Base-by-base conservation (phyloP, 2,329 filamentous ascomycete species). In the Paracoccidioides lutzii region DNA sequence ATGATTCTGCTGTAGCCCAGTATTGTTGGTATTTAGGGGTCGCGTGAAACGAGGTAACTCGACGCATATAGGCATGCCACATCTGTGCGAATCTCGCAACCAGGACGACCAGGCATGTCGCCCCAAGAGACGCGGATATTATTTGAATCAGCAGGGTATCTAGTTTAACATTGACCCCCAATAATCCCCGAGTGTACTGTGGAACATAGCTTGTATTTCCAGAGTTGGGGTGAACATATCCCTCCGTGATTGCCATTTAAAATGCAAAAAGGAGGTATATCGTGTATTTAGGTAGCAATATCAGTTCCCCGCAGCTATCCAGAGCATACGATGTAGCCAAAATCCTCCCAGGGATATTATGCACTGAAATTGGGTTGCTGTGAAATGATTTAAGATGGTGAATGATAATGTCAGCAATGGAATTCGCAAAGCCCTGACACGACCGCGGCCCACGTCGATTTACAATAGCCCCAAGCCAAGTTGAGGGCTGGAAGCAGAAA, bases 11-110 rank as follows among this genome's bases (percentile, higher is more conserved):
- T 41, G 70, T 60, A 15, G 70, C 70, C 71, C 74, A 77, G 60
- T 72, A 76, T 35, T 65, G 68, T 58, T 76, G 75, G 55, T 75
- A 68, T 33, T 62, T 61, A 51, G 63, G 61, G 38, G 59, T 67
- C 14, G 71, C 65, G 0, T 67, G 65, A 38, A 71, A 60, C 28
- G 72, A 72, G 48, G 68, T 70, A 56, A 76, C 68, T 50, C 70
- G 71, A 15, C 75, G 72, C 43, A 76, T 65, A 58, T 75, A 72
- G 22, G 70, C 67, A 62, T 74, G 71, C 58, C 67, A 71, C 38
- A 75, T 67, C 57, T 76, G 73, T 22, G 66, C 66, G 28, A 75
- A 59, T 40, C 75, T 71, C 41, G 68, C 66, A 41, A 71, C 62
- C 48, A 75, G 67, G 37, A 77, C 60, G 30, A 66, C 58, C 35